Evolutionary conservation across 208 protist species (phyloP).

Genomic region (Kentomonas sorsogonicus): DNA sequence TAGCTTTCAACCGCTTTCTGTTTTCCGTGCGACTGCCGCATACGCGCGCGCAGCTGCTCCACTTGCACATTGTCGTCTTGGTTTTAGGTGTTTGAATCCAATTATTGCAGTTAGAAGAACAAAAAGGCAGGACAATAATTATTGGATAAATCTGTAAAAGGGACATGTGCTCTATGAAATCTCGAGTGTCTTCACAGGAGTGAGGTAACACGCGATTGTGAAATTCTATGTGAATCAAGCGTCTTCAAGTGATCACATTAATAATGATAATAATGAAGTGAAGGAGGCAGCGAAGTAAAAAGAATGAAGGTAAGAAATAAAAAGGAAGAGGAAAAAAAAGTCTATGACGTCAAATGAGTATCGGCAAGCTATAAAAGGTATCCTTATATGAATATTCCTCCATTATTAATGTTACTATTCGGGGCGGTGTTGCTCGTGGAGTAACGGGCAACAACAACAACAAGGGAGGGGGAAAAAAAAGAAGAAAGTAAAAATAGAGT

Average conservation of each 20-base stretch:
- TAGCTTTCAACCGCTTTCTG: background rate
- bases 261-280: background rate
- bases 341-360: background rate
- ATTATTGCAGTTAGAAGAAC: background rate
- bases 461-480: background rate
- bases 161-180: background rate
- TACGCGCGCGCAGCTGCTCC: background rate
- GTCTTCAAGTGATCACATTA: background rate
- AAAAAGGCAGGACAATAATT: background rate
- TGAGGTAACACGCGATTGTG: background rate
- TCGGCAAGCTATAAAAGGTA: background rate
- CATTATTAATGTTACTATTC: background rate
- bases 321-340: background rate
- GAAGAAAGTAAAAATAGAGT: background rate
- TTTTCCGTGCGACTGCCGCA: background rate
- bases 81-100: background rate
- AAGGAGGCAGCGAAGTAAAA: background rate
- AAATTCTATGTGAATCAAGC: too few relatives aligned
- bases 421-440: background rate
- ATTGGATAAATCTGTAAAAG: background rate
- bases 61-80: background rate
- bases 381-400: background rate
- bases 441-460: background rate
- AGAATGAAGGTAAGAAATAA: background rate
- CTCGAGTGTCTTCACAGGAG: background rate